phyloP scores from a whole-genome alignment of 257 asterid genomes.

The Plantago elongata region DNA sequence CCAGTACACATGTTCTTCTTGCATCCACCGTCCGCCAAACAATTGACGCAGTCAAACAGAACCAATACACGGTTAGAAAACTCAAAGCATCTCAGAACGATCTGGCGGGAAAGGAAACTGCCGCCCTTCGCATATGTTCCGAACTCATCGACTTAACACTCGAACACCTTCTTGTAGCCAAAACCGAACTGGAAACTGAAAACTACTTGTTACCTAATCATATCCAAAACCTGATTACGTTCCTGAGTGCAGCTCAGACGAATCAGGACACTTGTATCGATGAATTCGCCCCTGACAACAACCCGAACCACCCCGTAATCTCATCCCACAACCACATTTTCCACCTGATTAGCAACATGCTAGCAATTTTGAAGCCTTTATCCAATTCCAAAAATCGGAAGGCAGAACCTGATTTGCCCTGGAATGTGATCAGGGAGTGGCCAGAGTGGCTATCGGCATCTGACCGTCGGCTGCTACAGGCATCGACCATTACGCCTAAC shows the following conservation, averaged over 20 bases:
- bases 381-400: conserved; percentile 25
- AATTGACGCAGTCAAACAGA: conserved; percentile 37
- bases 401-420: not conserved
- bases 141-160: conserved; percentile 49
- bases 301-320: conserved; percentile 11
- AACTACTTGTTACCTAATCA: conserved; percentile 32
- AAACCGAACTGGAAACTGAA: conserved; percentile 20
- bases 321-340: conserved; percentile 43
- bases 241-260: conserved; percentile 68
- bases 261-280: conserved; percentile 66
- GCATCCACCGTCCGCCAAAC: conserved; percentile 49
- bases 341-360: conserved; percentile 47
- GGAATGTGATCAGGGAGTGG: conserved; percentile 39
- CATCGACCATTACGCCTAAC: conserved; percentile 43
- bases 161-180: conserved; percentile 40
- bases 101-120: conserved; percentile 45
- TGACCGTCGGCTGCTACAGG: conserved; percentile 53
- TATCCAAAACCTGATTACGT: conserved; percentile 33
- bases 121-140: conserved; percentile 55
- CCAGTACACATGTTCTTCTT: conserved; percentile 52
- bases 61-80: conserved; percentile 46
- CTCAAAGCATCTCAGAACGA: conserved; percentile 15
- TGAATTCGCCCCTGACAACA: conserved; percentile 51
- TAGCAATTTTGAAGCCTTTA: conserved; percentile 45
- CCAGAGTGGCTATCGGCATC: conserved; percentile 59